Base-by-base conservation (phyloP, 2,329 filamentous ascomycete species). In the Fusarium veterinarium region DNA sequence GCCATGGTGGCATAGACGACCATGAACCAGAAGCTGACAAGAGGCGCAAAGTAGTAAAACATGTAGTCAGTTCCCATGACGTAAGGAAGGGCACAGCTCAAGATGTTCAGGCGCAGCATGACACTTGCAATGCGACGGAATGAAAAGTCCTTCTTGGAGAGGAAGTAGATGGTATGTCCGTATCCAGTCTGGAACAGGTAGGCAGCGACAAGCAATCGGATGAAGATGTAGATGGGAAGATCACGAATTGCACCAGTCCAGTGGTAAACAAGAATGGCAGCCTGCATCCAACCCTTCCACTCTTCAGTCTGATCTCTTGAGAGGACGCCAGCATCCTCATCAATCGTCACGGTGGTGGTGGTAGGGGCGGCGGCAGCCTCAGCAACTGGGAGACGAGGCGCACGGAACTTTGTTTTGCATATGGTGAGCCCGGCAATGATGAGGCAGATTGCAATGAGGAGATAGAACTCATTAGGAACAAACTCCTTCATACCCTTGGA, bases 231-330 rank as follows among this genome's bases (percentile, higher is more conserved):
- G 37, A 89, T 83, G 75, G 85, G 85, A 8, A 89, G 78, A 5
- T 68, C 64, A 8, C 19, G 81, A 76, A 67, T 87, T 11, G 85
- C 86, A 25, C 86, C 84, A 38, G 88, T 87, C 78, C 89, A 91
- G 67, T 90, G 86, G 74, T 90, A 91, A 17, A 89, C 80, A 8
- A 85, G 74, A 51, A 86, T 81, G 23, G 85, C 79, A 19, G 84
- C 83, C 71, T 91, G 89, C 87, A 92, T 90, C 84, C 89, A 87
- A 5, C 91, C 91, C 80, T 91, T 92, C 86, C 89, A 91, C 77
- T 92, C 91, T 68, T 91, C 86, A 0, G 87, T 88, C 72, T 91
- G 88, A 49, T 86, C 83, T 56, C 89, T 84, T 1, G 86, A 78
- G 13, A 77, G 70, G 9, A 75, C 71, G 28, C 75, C 74, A 8